These are phyloP conservation scores for Pelargonium fulgidum DNA, from an alignment of 441 rosid species.

Conservation along the genomic window DNA sequence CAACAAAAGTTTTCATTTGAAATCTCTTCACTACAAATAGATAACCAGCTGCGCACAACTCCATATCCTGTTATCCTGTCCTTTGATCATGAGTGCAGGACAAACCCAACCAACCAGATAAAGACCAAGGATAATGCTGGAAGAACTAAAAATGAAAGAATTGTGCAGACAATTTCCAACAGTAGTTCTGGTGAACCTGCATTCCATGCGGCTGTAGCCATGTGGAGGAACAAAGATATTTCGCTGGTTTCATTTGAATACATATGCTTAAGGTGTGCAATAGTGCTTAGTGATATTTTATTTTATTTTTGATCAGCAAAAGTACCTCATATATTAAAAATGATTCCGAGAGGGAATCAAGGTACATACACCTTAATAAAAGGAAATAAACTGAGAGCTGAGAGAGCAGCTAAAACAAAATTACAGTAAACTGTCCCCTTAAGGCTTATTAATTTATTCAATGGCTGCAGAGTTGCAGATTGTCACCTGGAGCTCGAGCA, in stretches of 20 bases:
- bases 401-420: no score
- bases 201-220: slow-evolving; percentile 49
- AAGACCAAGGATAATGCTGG: slow-evolving; percentile 39
- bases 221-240: slow-evolving; percentile 83
- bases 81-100: slow-evolving; percentile 53
- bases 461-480: slow-evolving; percentile 65
- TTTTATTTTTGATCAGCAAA: no score
- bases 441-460: slow-evolving; percentile 24
- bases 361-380: no score
- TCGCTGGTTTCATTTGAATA: slow-evolving; percentile 27
- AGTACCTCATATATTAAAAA: no score
- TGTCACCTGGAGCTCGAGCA: slow-evolving; percentile 88
- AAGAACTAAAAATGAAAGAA: slow-evolving; percentile 33
- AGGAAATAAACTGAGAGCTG: no score
- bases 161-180: slow-evolving; percentile 33
- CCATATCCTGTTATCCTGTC: slow-evolving; percentile 86
- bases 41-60: slow-evolving; percentile 64
- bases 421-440: neutral
- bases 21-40: slow-evolving; percentile 73
- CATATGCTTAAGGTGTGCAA: slow-evolving; percentile 9
- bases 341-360: no score
- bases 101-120: slow-evolving; percentile 34
- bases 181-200: slow-evolving; percentile 45
- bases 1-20: slow-evolving; percentile 74
- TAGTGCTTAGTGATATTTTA: neutral